Base-by-base conservation (phyloP, 768 basidiomycete species). In the Termitomyces sp. region DNA sequence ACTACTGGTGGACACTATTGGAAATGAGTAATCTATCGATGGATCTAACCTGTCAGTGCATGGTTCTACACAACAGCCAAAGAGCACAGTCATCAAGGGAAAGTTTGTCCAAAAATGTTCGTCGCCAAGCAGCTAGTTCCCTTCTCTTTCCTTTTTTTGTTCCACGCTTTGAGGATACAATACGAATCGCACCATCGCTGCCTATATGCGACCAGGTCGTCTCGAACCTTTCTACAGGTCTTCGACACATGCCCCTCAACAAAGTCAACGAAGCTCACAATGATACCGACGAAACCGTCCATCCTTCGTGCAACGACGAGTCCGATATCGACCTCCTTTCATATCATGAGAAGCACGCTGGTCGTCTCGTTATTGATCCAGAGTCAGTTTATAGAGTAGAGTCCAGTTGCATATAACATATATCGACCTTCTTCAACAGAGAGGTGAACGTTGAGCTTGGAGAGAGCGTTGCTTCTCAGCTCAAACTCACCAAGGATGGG, bases 371-470 rank as follows among this genome's bases (percentile, higher is more conserved):
- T 47, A 70, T 87, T 11, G 84, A 87, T 64, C 84, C 84, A 7
- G 68, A 73, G 85, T 84, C 56, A 23, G 81, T 74, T n/a, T n/a
- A 29, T 18, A 29, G n/a, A 27, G 16, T 33, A 10, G 9, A 42
- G 20, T 25, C 39, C n/a, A 16, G 11, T n/a, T 22, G 35, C 1
- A 18, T 50, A 1, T 45, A 39, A 15, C 16, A n/a, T 15, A 40
- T 33, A 22, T 50, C 18, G 16, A 41, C 53, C 7, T 15, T 38
- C 35, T 40, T 32, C 15, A 22, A n/a, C 56, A 85, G 82, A 42
- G 85, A 89, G 68, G 86, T 86, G 1, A 74, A 72, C 60, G 68
- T 79, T 52, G 85, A 85, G 67, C 79, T 86, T 45, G 85, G 85
- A 10, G 80, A 80, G 22, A 70, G 68, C 3, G 64, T 84, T 31